These are phyloP conservation scores for Pestalotiopsis sp. DNA, from an alignment of 2,329 filamentous ascomycete genomes.

Conservation along the genomic window DNA sequence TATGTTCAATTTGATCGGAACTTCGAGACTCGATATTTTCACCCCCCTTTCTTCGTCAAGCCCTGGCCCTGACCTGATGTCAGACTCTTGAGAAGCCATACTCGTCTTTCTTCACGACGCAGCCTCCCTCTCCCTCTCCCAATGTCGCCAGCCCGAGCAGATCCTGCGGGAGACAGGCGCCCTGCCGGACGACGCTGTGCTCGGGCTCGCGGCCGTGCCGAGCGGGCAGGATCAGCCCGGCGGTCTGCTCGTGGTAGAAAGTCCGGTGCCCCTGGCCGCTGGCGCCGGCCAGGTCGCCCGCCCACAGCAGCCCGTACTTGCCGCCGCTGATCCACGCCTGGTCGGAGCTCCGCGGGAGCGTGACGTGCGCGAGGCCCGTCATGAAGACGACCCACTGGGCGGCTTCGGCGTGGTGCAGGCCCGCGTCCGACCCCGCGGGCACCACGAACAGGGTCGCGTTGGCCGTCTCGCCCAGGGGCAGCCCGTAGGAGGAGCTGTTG, in stretches of 20 bases:
- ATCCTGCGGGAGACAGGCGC: constrained; percentile 3
- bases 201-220: background rate
- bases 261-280: background rate
- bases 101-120: no score
- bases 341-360: background rate
- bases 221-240: background rate
- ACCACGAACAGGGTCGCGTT: constrained; percentile 1
- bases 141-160: constrained; percentile 1
- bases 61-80: no score
- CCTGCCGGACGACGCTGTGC: constrained; percentile 1
- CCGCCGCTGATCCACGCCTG: constrained; percentile 10
- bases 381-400: constrained; percentile 7
- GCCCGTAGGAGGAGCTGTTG: background rate
- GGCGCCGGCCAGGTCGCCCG: background rate
- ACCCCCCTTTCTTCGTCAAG: no score
- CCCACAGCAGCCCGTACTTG: constrained; percentile 9
- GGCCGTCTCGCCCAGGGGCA: background rate
- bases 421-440: constrained; percentile 1
- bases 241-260: constrained; percentile 6
- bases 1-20: no score
- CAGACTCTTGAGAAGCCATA: no score
- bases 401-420: background rate
- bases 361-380: constrained; percentile 2
- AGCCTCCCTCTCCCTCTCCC: background rate
- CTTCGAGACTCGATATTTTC: no score